These are phyloP conservation scores for Trypanosomatidae sp. DNA, from an alignment of 208 protist genomes.

Conservation along the genomic window DNA sequence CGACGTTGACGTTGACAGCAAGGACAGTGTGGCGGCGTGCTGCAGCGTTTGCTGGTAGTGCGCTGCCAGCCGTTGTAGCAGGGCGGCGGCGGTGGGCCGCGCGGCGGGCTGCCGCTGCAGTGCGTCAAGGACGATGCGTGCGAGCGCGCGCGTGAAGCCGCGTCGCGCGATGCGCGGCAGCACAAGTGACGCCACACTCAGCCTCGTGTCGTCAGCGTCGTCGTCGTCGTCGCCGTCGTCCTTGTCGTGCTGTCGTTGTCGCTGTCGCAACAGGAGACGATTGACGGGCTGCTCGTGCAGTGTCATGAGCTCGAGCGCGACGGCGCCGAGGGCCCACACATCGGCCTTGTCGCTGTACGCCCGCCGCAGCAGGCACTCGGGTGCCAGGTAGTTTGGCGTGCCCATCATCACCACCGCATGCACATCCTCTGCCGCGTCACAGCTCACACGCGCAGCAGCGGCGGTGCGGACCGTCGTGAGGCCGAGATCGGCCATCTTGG, in stretches of 20 bases:
- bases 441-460: not conserved
- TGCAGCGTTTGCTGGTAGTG: no score
- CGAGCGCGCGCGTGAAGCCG: constrained; percentile 53
- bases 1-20: no score
- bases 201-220: no score
- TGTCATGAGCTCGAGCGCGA: constrained; percentile 61
- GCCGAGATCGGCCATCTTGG: constrained; percentile 87
- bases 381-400: constrained; percentile 96
- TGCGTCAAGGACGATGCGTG: no score
- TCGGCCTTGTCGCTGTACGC: constrained; percentile 37
- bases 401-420: constrained; percentile 76
- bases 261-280: constrained; percentile 53
- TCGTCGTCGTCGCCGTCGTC: no score
- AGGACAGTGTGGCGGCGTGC: no score
- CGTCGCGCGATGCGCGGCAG: constrained; percentile 37
- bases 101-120: no score
- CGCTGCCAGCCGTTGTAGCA: no score
- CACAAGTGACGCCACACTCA: constrained; percentile 22
- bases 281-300: constrained; percentile 74
- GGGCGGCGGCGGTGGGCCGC: no score
- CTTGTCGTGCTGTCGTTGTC: no score
- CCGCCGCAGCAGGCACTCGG: constrained; percentile 79
- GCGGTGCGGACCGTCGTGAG: constrained; percentile 9
- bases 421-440: constrained; percentile 1
- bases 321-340: constrained; percentile 58